phyloP scores from a whole-genome alignment of 2,329 filamentous ascomycete genomes.

The Biscogniauxia marginata region DNA sequence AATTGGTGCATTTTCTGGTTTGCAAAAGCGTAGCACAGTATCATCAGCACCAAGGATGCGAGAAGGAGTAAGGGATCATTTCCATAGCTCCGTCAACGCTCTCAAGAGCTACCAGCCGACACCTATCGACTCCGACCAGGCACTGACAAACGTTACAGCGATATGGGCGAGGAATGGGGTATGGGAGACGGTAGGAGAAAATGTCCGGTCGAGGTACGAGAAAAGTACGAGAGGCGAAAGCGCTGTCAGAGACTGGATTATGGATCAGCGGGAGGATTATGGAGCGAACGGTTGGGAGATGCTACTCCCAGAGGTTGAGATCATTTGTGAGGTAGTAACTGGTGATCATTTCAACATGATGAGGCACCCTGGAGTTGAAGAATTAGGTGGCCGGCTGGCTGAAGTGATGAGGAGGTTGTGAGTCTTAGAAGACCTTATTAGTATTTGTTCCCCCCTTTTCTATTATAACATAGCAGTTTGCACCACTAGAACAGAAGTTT shows the following conservation, averaged over 20 bases:
- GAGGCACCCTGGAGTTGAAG: neutral
- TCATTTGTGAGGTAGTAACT: neutral
- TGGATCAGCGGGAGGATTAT: neutral
- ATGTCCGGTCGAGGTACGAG: neutral
- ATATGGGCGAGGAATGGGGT: neutral
- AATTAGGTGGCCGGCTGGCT: no score
- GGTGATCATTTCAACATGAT: slow-evolving; percentile 8
- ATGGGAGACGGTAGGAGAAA: neutral
- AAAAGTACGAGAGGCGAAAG: neutral
- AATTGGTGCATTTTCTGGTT: neutral
- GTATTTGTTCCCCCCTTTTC: no score
- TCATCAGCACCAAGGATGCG: neutral
- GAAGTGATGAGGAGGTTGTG: no score
- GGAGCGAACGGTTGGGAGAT: slow-evolving; percentile 3
- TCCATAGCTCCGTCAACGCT: neutral
- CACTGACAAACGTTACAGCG: neutral
- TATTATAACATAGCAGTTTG: no score
- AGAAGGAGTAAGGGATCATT: neutral
- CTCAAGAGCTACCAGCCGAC: neutral
- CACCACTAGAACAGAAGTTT: no score
- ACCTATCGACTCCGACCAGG: neutral
- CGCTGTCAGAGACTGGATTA: neutral
- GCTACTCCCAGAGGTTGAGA: neutral
- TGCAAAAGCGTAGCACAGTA: neutral
- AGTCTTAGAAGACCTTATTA: no score